A percentile compares a stretch with the other conserved stretches of the same genome.
Evolutionary conservation across 2,329 filamentous ascomycete species (phyloP).

Genomic region (Botrytis hyacinthi): DNA sequence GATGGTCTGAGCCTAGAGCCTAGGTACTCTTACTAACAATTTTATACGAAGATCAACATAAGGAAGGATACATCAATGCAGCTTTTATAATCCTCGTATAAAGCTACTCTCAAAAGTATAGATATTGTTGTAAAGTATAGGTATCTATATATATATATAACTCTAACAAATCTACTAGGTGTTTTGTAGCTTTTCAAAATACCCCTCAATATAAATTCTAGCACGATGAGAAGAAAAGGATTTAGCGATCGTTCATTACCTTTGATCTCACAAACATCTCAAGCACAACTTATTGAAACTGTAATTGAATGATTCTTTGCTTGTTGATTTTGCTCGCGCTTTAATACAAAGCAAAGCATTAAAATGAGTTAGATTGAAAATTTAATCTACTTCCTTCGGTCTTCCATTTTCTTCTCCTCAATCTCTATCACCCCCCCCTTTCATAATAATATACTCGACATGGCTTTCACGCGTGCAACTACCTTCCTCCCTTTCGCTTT

Average conservation of each 20-base stretch:
- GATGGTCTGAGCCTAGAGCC: not conserved
- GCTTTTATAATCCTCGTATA: not conserved
- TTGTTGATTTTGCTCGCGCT: not conserved
- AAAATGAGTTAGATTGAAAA: slow-evolving; percentile 5
- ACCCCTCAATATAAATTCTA: not conserved
- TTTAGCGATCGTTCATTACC: not conserved
- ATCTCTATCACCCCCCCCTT: too few relatives aligned
- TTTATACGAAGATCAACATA: too few relatives aligned
- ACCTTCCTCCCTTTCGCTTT: not conserved
- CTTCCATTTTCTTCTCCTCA: too few relatives aligned
- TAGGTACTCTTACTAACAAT: too few relatives aligned
- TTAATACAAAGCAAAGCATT: not conserved
- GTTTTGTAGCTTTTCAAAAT: not conserved
- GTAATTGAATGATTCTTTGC: not conserved
- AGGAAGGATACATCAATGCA: not conserved
- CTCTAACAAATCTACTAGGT: too few relatives aligned
- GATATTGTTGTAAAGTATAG: not conserved
- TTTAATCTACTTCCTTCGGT: not conserved
- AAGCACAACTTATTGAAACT: not conserved
- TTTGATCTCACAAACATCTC: not conserved
- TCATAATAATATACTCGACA: not conserved
- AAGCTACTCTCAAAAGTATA: not conserved
- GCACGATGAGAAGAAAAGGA: not conserved
- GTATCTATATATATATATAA: not conserved
- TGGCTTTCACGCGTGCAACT: not conserved